Evolutionary conservation across 441 rosid species (phyloP), one percentile per base, ranked within the genome.

Genomic region (Aleurites moluccanus): DNA sequence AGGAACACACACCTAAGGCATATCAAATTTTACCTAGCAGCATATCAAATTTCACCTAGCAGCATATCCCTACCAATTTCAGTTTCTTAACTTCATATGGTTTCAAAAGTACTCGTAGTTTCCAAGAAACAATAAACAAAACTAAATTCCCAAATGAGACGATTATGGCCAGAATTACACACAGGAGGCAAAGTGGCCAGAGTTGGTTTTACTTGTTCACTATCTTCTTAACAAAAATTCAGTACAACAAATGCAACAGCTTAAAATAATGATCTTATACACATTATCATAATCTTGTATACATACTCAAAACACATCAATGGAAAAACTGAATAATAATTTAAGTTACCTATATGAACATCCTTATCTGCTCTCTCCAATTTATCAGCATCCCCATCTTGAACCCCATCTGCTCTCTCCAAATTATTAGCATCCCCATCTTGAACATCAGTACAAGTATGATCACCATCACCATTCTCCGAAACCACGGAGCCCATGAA

Each of bases 261-360:
- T 4, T n/a, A 20, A 35, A 55, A 18, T 68, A n/a, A 14, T 66
- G 21, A 42, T 16, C 27, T 35, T 35, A 35, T 6, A 30, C 33
- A 38, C 40, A 6, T 38, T 6, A 0, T 6, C 9, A 38, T 38
- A 38, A 38, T 38, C 7, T 38, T 5, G 2, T 15, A 25, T 3
- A 15, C 16, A 5, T 21, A 3, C 7, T 35, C 56, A 30, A 23
- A 15, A 62, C 7, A 70, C 9, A 44, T 14, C 1, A 40, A 64
- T 27, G 4, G 7, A 27, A 33, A 76, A 44, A 64, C 49, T 25
- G 7, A 16, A 16, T 45, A 59, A 49, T 47, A 33, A 76, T 64
- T 42, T 35, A 38, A 72, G 52, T 78, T 85, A 88, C 90, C 90
- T 63, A 2, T 71, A 15, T 21, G 71, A 47, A 30, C 23, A 42